Percentiles rank a stretch among this genome's conserved stretches.
These are phyloP conservation scores for Fusarium torreyae DNA, from an alignment of 2,329 filamentous ascomycete genomes.

Conservation along the genomic window DNA sequence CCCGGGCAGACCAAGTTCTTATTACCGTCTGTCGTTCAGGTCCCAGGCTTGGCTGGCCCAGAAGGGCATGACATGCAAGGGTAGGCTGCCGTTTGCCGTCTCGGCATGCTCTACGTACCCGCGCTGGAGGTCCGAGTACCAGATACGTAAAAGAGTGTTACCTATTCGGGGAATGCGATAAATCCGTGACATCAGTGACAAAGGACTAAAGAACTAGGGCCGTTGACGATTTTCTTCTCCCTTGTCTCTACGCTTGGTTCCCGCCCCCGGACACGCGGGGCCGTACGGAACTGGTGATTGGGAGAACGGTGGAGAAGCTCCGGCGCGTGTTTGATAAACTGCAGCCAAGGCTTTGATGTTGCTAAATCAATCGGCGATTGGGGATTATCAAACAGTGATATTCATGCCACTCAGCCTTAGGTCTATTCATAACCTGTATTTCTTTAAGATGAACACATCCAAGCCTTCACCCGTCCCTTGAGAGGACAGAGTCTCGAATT, in stretches of 20 bases:
- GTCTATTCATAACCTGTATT: slow-evolving; percentile 31
- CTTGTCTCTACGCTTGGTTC: slow-evolving; percentile 4
- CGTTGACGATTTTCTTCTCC: slow-evolving; percentile 1
- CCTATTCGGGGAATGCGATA: slow-evolving; percentile 25
- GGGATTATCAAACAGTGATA: slow-evolving; percentile 5
- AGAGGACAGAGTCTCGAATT: not conserved
- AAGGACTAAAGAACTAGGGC: not conserved
- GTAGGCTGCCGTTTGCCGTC: slow-evolving; percentile 41
- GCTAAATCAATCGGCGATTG: slow-evolving; percentile 32
- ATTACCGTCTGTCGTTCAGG: slow-evolving; percentile 32
- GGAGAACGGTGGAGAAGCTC: slow-evolving; percentile 42
- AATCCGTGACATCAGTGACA: slow-evolving; percentile 33
- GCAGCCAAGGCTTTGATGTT: slow-evolving; percentile 29
- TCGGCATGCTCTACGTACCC: slow-evolving; percentile 33
- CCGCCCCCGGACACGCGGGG: slow-evolving; percentile 36
- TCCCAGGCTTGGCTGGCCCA: slow-evolving; percentile 30
- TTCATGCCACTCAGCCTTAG: slow-evolving; percentile 9
- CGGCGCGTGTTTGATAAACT: slow-evolving; percentile 21
- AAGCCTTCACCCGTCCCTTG: not conserved
- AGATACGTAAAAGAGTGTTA: slow-evolving; percentile 20
- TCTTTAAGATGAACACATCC: slow-evolving; percentile 7
- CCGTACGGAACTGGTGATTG: slow-evolving; percentile 37
- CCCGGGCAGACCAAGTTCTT: slow-evolving; percentile 24
- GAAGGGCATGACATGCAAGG: slow-evolving; percentile 15
- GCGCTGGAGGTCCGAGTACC: slow-evolving; percentile 21